These are phyloP conservation scores for Prinsepia uniflora DNA, from an alignment of 306 rosid species.

Conservation along the genomic window DNA sequence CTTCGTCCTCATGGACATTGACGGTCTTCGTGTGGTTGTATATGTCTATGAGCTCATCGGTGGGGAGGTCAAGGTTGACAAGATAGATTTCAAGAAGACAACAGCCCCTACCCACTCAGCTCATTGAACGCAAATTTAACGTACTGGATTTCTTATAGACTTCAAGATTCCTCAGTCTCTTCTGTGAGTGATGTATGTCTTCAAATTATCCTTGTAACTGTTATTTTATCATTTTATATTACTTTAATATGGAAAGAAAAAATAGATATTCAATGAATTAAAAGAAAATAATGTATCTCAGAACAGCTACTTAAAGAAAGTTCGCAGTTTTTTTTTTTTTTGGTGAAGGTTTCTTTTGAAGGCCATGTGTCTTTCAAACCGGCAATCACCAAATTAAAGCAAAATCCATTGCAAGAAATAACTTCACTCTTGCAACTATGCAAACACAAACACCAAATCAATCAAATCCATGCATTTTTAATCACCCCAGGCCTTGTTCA, in stretches of 20 bases:
- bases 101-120: slow-evolving; percentile 56
- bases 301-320: neutral
- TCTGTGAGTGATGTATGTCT: slow-evolving; percentile 14
- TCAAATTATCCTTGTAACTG: neutral
- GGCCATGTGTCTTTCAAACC: neutral
- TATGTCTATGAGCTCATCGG: slow-evolving; percentile 93
- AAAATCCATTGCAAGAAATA: neutral
- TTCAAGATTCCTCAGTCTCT: neutral
- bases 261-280: too few relatives aligned
- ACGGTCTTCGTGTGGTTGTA: slow-evolving; percentile 93
- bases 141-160: slow-evolving; percentile 7
- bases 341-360: neutral
- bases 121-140: slow-evolving; percentile 36
- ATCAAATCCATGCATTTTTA: slow-evolving; percentile 3
- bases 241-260: neutral
- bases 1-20: slow-evolving; percentile 97
- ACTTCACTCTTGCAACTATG: slow-evolving; percentile 2
- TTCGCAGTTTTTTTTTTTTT: neutral
- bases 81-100: slow-evolving; percentile 98
- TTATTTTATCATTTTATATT: slow-evolving; percentile 20
- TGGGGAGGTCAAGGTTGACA: slow-evolving; percentile 99
- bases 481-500: slow-evolving; percentile 2
- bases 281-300: neutral
- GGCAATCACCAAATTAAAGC: neutral
- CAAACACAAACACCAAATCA: neutral